Evolutionary conservation across 768 basidiomycete species (phyloP), one percentile per base, ranked within the genome.

Genomic region (Termitomyces sp.): DNA sequence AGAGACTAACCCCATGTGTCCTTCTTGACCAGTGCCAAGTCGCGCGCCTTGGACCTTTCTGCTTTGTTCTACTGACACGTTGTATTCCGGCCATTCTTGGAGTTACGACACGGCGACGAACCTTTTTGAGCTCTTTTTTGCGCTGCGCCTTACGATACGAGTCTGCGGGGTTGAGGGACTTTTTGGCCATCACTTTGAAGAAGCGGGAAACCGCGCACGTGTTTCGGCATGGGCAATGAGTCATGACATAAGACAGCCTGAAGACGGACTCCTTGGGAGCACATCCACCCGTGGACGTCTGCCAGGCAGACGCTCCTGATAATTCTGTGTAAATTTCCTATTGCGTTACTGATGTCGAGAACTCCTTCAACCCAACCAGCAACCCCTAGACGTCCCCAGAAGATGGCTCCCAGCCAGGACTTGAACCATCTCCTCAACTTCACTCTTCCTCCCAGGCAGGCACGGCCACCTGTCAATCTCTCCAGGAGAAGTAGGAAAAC

Each of bases 41-140:
- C 94, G 63, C 92, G 83, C 16, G 85, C 73, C 73, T 95, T 94
- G 51, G 81, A 72, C 56, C 95, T 80, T 56, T 82, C 86, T 69
- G 87, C 73, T 78, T 97, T 98, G 79, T 98, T 96, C 93, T 95
- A 87, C 82, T 85, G 72, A 72, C 79, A 63, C 44, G 49, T 69
- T 60, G 67, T 54, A 67, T 54, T 50, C 45, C 38, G 50, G 54
- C 46, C 58, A 60, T 49, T 61, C 47, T 62, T 62, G 20, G 48
- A 13, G 40, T 40, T 20, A 45, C n/a, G 48, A 36, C 24, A 6
- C 33, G 14, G 44, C 30, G 36, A 61, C 83, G 63, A 72, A 87
- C 94, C 87, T 94, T 96, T 76, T 96, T 96, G 45, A 98, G 76
- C 70, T 99, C 96, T 70, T 94, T 98, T 72, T 94, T 94, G 58